Percentiles rank a stretch among this genome's conserved stretches.
Evolutionary conservation across 2,329 filamentous ascomycete genomes (phyloP).

Genomic region (Paracoccidioides lutzii): DNA sequence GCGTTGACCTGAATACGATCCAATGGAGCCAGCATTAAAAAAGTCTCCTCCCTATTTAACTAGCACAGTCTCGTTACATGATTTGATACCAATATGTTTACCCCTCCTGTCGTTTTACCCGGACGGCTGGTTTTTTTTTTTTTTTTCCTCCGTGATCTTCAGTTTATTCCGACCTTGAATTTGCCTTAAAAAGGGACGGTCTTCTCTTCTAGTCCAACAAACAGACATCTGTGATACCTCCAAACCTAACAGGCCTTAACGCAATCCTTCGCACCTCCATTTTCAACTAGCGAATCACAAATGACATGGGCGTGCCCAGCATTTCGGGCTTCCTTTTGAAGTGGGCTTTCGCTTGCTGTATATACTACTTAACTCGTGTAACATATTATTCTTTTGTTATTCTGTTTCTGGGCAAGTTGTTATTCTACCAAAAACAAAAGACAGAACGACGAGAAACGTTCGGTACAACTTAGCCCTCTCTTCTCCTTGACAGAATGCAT

Average conservation of each 20-base stretch:
- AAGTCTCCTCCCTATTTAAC: not conserved
- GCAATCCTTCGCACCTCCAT: not conserved
- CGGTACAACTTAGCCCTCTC: not conserved
- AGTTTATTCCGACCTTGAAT: not conserved
- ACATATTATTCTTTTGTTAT: conserved; percentile 1
- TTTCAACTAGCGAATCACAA: not conserved
- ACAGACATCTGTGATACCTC: not conserved
- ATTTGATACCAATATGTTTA: not conserved
- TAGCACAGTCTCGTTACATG: not conserved
- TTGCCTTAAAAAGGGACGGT: not conserved
- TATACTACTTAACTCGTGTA: not conserved
- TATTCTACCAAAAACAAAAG: conserved; percentile 14
- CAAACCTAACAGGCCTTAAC: not conserved
- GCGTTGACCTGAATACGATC: conserved; percentile 87
- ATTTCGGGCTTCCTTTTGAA: too few relatives aligned
- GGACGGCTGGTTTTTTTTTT: not conserved
- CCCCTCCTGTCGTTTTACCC: not conserved
- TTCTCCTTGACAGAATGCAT: too few relatives aligned
- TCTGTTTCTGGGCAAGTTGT: conserved; percentile 2
- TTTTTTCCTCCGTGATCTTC: not conserved
- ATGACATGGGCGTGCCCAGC: too few relatives aligned
- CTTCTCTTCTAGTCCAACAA: not conserved
- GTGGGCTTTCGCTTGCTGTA: not conserved
- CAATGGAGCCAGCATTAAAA: conserved; percentile 91
- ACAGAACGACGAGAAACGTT: not conserved